These are phyloP conservation scores for Xylariaceae sp. DNA, from an alignment of 2,329 filamentous ascomycete species.

Conservation along the genomic window DNA sequence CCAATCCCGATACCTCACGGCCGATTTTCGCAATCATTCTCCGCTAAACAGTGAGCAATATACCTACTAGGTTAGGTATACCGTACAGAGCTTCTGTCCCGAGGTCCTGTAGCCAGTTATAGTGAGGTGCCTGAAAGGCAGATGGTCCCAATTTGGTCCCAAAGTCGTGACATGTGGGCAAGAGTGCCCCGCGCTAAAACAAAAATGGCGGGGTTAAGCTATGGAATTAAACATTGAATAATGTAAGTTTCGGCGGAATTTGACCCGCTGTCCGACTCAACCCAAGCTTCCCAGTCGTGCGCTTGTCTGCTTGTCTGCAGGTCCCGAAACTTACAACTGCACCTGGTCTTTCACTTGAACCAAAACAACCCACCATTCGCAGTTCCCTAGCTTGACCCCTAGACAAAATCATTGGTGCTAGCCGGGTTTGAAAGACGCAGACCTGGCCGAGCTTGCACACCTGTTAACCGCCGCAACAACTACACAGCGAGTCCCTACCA, in stretches of 20 bases:
- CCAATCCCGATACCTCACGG: conserved; percentile 9
- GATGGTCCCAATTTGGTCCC: background rate
- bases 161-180: background rate
- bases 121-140: background rate
- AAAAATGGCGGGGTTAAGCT: conserved; percentile 3
- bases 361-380: no score
- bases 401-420: no score
- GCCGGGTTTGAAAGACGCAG: no score
- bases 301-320: conserved; percentile 11
- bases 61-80: background rate
- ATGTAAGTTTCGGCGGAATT: conserved; percentile 26
- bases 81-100: no score
- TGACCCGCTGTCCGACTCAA: conserved; percentile 25
- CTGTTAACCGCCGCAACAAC: background rate
- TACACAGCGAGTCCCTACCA: background rate
- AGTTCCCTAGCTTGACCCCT: no score
- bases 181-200: conserved; percentile 26
- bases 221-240: background rate
- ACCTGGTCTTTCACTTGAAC: no score
- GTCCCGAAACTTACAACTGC: no score
- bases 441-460: no score
- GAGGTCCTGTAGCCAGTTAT: background rate
- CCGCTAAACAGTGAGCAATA: background rate
- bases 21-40: background rate
- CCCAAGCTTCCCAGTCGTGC: conserved; percentile 13